A percentile compares a stretch with the other conserved stretches of the same genome.
Evolutionary conservation across 1,284 basidiomycete species (phyloP).

Genomic region (Rhodotorula sp.): DNA sequence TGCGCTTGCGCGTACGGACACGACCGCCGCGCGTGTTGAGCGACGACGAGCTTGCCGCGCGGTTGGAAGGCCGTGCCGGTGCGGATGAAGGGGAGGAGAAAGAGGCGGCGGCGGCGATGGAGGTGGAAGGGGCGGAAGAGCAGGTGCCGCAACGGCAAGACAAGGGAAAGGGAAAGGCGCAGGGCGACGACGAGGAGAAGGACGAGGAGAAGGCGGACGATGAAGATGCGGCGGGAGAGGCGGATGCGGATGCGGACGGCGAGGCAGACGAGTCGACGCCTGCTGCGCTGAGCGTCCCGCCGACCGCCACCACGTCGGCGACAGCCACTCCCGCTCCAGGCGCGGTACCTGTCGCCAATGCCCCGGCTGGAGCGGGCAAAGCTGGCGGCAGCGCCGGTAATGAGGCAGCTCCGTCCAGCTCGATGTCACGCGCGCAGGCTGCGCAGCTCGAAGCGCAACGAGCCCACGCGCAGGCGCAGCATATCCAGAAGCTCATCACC

Average conservation of each 20-base stretch:
- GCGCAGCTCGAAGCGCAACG: constrained; percentile 20
- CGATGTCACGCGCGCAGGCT: constrained; percentile 13
- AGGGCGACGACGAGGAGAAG: neutral
- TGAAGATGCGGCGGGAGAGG: constrained; percentile 28
- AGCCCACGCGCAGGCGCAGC: constrained; percentile 17
- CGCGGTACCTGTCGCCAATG: neutral
- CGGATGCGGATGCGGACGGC: constrained; percentile 45
- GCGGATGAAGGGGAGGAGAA: constrained; percentile 26
- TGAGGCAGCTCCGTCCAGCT: constrained; percentile 4
- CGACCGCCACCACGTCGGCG: constrained; percentile 36
- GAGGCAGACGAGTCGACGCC: constrained; percentile 43
- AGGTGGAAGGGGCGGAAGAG: constrained; percentile 34
- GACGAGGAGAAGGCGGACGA: neutral
- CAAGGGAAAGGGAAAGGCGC: constrained; percentile 35
- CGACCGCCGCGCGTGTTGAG: constrained; percentile 28
- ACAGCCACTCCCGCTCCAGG: constrained; percentile 24
- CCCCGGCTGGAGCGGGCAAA: constrained; percentile 16
- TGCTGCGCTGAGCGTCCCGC: constrained; percentile 37
- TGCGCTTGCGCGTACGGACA: constrained; percentile 60
- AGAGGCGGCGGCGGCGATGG: constrained; percentile 29
- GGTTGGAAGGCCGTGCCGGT: neutral
- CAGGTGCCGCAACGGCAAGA: constrained; percentile 4
- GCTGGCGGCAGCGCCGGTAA: constrained; percentile 15
- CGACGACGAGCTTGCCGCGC: neutral
- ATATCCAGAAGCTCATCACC: constrained; percentile 34